Conservation (phyloP, 441 rosid species). For the Heliophila coronopifolia region DNA sequence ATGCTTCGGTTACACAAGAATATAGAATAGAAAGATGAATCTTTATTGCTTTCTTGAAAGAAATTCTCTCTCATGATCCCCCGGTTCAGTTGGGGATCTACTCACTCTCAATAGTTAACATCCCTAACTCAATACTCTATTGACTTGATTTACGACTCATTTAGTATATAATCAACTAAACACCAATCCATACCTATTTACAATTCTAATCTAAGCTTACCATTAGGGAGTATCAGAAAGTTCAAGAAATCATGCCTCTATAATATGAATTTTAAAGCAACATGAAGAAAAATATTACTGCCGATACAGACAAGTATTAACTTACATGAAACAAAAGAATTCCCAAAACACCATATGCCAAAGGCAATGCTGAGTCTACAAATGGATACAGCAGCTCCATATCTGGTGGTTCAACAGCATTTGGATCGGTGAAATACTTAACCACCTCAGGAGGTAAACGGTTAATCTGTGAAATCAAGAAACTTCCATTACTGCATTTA, state of each 20-base stretch:
- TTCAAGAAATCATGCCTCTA: background rate
- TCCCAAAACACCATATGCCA: slow-evolving; percentile 89
- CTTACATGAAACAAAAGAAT: slow-evolving; percentile 84
- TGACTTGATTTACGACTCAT: too few relatives aligned
- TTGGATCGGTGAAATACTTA: slow-evolving; percentile 88
- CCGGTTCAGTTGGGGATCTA: too few relatives aligned
- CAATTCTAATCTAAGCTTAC: too few relatives aligned
- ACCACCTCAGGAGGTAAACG: slow-evolving; percentile 90
- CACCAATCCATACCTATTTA: too few relatives aligned
- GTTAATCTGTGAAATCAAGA: slow-evolving; percentile 50
- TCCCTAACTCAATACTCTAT: too few relatives aligned
- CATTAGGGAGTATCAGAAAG: too few relatives aligned
- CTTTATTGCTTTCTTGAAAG: too few relatives aligned
- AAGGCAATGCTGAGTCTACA: slow-evolving; percentile 86
- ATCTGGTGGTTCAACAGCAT: slow-evolving; percentile 80
- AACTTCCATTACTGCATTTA: slow-evolving; percentile 6
- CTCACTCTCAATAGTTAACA: too few relatives aligned
- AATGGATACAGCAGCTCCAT: slow-evolving; percentile 79
- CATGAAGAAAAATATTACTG: background rate
- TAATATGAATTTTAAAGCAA: background rate
- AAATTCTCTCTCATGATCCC: too few relatives aligned
- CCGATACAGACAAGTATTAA: background rate
- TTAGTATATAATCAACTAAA: too few relatives aligned
- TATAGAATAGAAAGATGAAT: too few relatives aligned
- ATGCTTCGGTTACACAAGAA: too few relatives aligned